These are phyloP conservation scores for Irpex sp. DNA, from an alignment of 1,284 basidiomycete genomes.

Conservation along the genomic window DNA sequence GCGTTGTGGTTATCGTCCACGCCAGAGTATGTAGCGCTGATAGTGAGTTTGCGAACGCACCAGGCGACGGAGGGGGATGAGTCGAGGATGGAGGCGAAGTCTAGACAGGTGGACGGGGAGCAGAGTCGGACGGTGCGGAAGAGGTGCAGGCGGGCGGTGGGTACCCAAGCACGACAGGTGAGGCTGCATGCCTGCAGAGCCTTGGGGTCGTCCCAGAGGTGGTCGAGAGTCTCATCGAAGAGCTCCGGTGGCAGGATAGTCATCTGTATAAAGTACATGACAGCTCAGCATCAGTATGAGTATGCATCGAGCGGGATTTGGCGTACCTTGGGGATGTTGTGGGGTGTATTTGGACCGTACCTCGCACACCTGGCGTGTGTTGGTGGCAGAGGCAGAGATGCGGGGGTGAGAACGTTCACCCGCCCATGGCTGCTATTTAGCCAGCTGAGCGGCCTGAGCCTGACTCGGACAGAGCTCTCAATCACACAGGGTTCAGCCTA, in stretches of 20 bases:
- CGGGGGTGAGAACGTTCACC: neutral
- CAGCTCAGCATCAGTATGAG: neutral
- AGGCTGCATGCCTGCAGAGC: slow-evolving; percentile 25
- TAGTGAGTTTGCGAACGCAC: slow-evolving; percentile 24
- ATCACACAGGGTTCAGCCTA: slow-evolving; percentile 1
- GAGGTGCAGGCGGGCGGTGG: slow-evolving; percentile 24
- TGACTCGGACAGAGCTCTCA: neutral
- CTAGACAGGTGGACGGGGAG: slow-evolving; percentile 18
- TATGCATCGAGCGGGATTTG: neutral
- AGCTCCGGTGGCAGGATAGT: slow-evolving; percentile 23
- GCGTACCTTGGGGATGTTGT: neutral
- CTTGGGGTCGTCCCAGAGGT: slow-evolving; percentile 25
- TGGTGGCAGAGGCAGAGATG: slow-evolving; percentile 5
- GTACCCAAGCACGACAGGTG: slow-evolving; percentile 15
- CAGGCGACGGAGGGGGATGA: slow-evolving; percentile 19
- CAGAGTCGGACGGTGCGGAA: slow-evolving; percentile 26
- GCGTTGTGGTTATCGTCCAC: slow-evolving; percentile 16
- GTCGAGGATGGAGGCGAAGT: slow-evolving; percentile 19
- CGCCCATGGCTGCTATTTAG: neutral
- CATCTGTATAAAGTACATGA: neutral
- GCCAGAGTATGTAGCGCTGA: slow-evolving; percentile 22
- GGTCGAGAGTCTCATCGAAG: slow-evolving; percentile 26
- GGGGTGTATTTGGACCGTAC: neutral
- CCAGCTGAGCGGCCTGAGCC: too few relatives aligned
- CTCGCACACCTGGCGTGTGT: slow-evolving; percentile 6